Evolutionary conservation across 148 eudicot species (phyloP).

Genomic region (Fagopyrum homotropicum): DNA sequence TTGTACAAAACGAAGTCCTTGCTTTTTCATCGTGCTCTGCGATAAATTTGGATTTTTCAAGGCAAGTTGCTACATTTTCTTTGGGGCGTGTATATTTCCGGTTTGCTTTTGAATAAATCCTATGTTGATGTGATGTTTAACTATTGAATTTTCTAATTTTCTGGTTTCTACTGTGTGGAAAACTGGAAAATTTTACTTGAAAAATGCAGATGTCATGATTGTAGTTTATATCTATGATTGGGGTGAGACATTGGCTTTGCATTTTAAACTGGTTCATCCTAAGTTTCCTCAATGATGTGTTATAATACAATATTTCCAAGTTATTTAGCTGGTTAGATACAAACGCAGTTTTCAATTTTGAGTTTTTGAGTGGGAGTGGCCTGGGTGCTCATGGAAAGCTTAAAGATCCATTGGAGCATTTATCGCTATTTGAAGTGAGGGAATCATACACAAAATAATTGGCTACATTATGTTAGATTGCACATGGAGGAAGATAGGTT

Average conservation of each 20-base stretch:
- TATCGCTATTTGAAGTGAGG: not conserved
- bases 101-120: not conserved
- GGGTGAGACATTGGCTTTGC: not conserved
- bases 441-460: not conserved
- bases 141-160: not conserved
- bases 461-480: not conserved
- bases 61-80: not conserved
- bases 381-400: not conserved
- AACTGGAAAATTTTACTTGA: not conserved
- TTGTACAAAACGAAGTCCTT: not conserved
- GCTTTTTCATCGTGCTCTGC: not conserved
- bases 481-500: not conserved
- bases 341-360: not conserved
- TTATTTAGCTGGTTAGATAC: not conserved
- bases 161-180: not conserved
- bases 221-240: not conserved
- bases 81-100: not conserved
- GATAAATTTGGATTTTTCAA: not conserved
- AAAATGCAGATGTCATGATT: not conserved
- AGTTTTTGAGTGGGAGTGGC: not conserved
- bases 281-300: not conserved
- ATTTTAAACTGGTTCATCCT: not conserved
- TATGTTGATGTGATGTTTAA: not conserved
- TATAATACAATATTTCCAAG: not conserved
- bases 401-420: not conserved